A percentile compares a stretch with the other conserved stretches of the same genome.
phyloP scores from a whole-genome alignment of 805 yeast genomes.

The Nakazawaea populi region DNA sequence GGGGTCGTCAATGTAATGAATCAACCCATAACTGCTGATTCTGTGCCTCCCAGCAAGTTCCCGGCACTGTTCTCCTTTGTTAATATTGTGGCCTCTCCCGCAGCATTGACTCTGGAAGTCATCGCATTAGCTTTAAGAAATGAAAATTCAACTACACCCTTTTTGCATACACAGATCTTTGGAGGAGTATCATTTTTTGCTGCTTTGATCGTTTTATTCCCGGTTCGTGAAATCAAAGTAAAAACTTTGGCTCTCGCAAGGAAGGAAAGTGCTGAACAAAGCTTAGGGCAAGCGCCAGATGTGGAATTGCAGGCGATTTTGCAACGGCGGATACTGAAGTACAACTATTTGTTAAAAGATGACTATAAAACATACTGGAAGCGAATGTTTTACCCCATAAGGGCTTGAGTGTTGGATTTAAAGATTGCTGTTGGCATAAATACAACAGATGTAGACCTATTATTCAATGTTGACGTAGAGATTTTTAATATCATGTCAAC shows the following conservation, averaged over 20 bases:
- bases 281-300: neutral
- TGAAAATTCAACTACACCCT: slow-evolving; percentile 30
- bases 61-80: slow-evolving; percentile 24
- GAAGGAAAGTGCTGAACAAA: neutral
- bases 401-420: neutral
- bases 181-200: slow-evolving; percentile 45
- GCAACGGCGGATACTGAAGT: neutral
- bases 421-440: no score
- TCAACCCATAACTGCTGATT: slow-evolving; percentile 24
- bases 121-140: slow-evolving; percentile 22
- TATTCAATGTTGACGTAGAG: no score
- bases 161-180: slow-evolving; percentile 53
- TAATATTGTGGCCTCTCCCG: slow-evolving; percentile 20
- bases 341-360: neutral
- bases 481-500: no score
- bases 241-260: slow-evolving; percentile 18
- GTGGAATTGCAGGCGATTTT: neutral
- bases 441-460: no score
- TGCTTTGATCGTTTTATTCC: slow-evolving; percentile 34
- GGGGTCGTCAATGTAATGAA: slow-evolving; percentile 35
- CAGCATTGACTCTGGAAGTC: slow-evolving; percentile 23
- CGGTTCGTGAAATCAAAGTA: slow-evolving; percentile 49
- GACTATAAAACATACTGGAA: neutral
- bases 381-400: neutral
- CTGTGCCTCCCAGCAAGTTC: slow-evolving; percentile 19